Percentiles rank a stretch among this genome's conserved stretches.
Conservation (phyloP, 192 early-diverging fungal genomes). For the Lobosporangium transversale region DNA sequence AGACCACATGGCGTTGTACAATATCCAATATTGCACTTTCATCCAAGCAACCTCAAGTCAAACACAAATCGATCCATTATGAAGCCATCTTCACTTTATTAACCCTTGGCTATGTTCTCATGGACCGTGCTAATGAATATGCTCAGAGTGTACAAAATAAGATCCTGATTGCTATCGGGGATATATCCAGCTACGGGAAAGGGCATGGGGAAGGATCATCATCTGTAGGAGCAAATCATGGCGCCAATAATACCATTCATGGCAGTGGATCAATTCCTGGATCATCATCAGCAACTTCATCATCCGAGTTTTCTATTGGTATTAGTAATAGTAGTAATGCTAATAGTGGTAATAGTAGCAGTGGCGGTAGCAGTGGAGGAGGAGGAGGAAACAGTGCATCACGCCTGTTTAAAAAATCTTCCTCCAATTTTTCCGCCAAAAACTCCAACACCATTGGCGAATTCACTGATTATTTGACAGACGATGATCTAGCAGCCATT, state of each 20-base stretch:
- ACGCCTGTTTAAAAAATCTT: slow-evolving; percentile 33
- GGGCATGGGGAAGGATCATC: slow-evolving; percentile 59
- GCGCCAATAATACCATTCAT: background rate
- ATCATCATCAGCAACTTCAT: background rate
- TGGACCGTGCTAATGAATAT: slow-evolving; percentile 45
- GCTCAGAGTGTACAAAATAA: slow-evolving; percentile 18
- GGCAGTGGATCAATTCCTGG: slow-evolving; percentile 1
- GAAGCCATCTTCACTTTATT: slow-evolving; percentile 66
- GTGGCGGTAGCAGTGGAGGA: no score
- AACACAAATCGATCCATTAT: slow-evolving; percentile 59
- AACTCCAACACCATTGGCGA: slow-evolving; percentile 41
- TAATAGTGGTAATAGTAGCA: no score
- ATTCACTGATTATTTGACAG: slow-evolving; percentile 47
- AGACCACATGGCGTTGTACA: slow-evolving; percentile 69
- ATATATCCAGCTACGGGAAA: slow-evolving; percentile 26
- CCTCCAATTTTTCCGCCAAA: slow-evolving; percentile 8
- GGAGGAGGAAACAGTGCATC: slow-evolving; percentile 7
- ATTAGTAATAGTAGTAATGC: no score
- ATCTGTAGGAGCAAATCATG: slow-evolving; percentile 20
- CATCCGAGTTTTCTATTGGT: background rate
- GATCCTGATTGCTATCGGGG: slow-evolving; percentile 44
- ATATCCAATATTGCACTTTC: slow-evolving; percentile 58
- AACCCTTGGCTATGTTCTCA: slow-evolving; percentile 58
- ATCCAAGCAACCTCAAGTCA: slow-evolving; percentile 58
- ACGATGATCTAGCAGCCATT: slow-evolving; percentile 37